Conservation (phyloP, 306 rosid species). For the Senna tora region DNA sequence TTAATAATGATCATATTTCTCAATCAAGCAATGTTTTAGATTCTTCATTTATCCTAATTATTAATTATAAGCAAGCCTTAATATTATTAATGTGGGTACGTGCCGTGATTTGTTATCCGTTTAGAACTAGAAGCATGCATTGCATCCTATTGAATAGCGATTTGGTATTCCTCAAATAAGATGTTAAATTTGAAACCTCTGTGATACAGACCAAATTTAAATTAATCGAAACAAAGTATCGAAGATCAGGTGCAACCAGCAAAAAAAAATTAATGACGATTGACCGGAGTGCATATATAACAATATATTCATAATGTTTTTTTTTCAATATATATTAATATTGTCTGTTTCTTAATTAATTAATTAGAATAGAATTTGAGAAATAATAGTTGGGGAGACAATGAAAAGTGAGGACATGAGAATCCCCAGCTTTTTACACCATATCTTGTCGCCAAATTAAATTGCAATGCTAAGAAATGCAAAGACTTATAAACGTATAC, state of each 20-base stretch:
- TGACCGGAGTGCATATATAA: too few relatives aligned
- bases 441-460: slow-evolving; percentile 32
- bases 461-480: slow-evolving; percentile 36
- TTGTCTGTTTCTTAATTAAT: not conserved
- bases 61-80: not conserved
- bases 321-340: not conserved
- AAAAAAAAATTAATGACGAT: too few relatives aligned
- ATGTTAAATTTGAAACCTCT: too few relatives aligned
- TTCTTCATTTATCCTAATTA: slow-evolving; percentile 9
- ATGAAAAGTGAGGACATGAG: slow-evolving; percentile 27
- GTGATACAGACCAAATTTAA: too few relatives aligned
- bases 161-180: too few relatives aligned
- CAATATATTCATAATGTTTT: too few relatives aligned
- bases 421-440: slow-evolving; percentile 32
- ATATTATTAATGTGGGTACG: not conserved
- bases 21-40: too few relatives aligned
- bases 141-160: not conserved
- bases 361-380: slow-evolving; percentile 7
- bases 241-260: too few relatives aligned
- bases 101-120: not conserved
- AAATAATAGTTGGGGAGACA: slow-evolving; percentile 6
- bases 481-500: slow-evolving; percentile 22
- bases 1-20: too few relatives aligned
- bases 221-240: too few relatives aligned
- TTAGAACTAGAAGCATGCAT: not conserved